Percentiles rank a stretch among this genome's conserved stretches.
Evolutionary conservation across 148 eudicot genomes (phyloP).

Genomic region (Chenopodium formosanum): DNA sequence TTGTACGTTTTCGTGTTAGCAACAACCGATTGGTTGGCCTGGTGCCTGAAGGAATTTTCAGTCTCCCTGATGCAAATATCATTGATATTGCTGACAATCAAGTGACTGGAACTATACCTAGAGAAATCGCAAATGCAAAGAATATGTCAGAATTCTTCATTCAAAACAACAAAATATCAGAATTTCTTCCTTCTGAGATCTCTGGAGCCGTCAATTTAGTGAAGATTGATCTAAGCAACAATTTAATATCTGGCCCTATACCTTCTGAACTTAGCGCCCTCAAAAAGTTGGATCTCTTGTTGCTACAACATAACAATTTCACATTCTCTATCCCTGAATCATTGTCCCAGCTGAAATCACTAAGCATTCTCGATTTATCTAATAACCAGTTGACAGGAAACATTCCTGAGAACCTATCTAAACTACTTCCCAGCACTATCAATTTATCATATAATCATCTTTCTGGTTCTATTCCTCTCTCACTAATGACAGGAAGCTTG

Average conservation of each 20-base stretch:
- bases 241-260: conserved; percentile 64
- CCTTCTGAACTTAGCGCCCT: conserved; percentile 64
- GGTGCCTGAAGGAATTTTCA: conserved; percentile 56
- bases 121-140: conserved; percentile 51
- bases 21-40: conserved; percentile 51
- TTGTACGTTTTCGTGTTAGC: conserved; percentile 71
- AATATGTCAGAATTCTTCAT: conserved; percentile 68
- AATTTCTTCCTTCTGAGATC: conserved; percentile 60
- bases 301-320: conserved; percentile 63
- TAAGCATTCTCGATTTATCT: conserved; percentile 74
- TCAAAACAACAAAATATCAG: conserved; percentile 66
- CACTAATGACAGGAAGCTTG: conserved; percentile 52
- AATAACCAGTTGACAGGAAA: conserved; percentile 56
- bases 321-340: conserved; percentile 64
- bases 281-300: conserved; percentile 49
- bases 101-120: conserved; percentile 51
- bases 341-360: conserved; percentile 52
- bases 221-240: conserved; percentile 73
- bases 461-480: conserved; percentile 62
- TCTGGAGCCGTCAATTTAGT: conserved; percentile 55
- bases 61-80: conserved; percentile 66
- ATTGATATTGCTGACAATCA: conserved; percentile 63
- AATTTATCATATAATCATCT: conserved; percentile 74
- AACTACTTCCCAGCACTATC: conserved; percentile 59
- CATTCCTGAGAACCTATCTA: conserved; percentile 54